Base-by-base conservation (phyloP, 2,329 filamentous ascomycete genomes). In the Stagonosporopsis cucurbitacearum region DNA sequence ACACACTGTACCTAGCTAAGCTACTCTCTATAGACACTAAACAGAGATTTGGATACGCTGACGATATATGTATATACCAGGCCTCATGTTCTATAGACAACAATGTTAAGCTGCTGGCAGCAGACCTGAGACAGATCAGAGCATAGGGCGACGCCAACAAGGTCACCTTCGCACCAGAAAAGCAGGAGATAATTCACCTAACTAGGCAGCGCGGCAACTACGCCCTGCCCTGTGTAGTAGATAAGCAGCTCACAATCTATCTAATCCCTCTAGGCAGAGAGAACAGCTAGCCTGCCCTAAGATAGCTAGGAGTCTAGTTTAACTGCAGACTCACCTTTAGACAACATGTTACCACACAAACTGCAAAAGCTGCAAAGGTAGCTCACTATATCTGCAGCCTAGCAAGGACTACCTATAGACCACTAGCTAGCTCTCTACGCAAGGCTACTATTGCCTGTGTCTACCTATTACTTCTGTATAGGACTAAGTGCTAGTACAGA, bases 121-220 rank as follows among this genome's bases (percentile, higher is more conserved):
- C 23, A 41, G 56, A 58, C 17, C 13, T 58, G n/a, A 46, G 33
- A 15, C 13, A 25, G 13, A 51, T 58, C 6, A 51, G 32, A 33
- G 28, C 36, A 17, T 58, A 26, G 39, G 56, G 50, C 37, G 50
- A 25, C 8, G 37, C 30, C 5, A 58, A 58, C 47, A 54, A 51
- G 42, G 50, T 58, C 19, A 39, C 47, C 36, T 58, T 58, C 37
- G 50, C 56, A 2, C 56, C 33, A 40, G 56, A 58, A 40, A 58
- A 58, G 43, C 42, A 40, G 33, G 56, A 58, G 36, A 54, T 54
- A 25, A 58, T 58, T 23, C 51, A 58, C 47, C 43, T 54, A 15
- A 59, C 56, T 13, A 46, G 43, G 8, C 42, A 59, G 25, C 39
- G 28, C 6, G 8, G 37, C 41, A 41, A 5, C 19, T 35, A n/a